Conservation (phyloP, 257 asterid genomes). For the Primulina eburnea region DNA sequence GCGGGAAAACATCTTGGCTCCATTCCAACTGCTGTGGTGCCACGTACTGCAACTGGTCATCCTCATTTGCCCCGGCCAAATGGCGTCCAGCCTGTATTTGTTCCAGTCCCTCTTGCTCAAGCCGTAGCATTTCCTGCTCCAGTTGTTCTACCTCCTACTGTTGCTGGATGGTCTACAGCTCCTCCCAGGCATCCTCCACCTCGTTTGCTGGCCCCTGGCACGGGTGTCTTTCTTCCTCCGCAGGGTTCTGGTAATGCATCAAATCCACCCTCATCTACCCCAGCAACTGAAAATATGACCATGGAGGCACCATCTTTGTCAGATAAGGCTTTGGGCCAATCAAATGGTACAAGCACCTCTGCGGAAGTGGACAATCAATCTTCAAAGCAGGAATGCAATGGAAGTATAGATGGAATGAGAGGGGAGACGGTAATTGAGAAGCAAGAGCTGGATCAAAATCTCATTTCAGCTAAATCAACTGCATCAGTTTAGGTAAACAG, state of each 20-base stretch:
- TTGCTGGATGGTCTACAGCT: slow-evolving; percentile 53
- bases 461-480: slow-evolving; percentile 23
- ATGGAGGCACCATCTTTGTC: slow-evolving; percentile 22
- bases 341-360: slow-evolving; percentile 29
- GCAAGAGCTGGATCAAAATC: slow-evolving; percentile 34
- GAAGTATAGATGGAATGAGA: neutral
- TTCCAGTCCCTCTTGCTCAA: slow-evolving; percentile 45
- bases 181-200: slow-evolving; percentile 57
- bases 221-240: slow-evolving; percentile 86
- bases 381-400: slow-evolving; percentile 40
- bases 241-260: slow-evolving; percentile 46
- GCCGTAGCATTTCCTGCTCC: slow-evolving; percentile 58
- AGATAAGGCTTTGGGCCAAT: slow-evolving; percentile 29
- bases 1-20: slow-evolving; percentile 47
- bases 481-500: slow-evolving; percentile 28
- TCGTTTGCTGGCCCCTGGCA: slow-evolving; percentile 70
- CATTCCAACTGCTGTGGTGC: slow-evolving; percentile 39
- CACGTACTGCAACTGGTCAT: slow-evolving; percentile 37
- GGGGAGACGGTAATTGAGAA: slow-evolving; percentile 20
- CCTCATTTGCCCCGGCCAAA: slow-evolving; percentile 43
- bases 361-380: slow-evolving; percentile 14
- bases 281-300: slow-evolving; percentile 27
- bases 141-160: slow-evolving; percentile 46
- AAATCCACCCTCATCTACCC: slow-evolving; percentile 32
- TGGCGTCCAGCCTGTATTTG: slow-evolving; percentile 55